Base-by-base conservation (phyloP, 371 early-diverging fungal genomes). In the Mortierella sp. region DNA sequence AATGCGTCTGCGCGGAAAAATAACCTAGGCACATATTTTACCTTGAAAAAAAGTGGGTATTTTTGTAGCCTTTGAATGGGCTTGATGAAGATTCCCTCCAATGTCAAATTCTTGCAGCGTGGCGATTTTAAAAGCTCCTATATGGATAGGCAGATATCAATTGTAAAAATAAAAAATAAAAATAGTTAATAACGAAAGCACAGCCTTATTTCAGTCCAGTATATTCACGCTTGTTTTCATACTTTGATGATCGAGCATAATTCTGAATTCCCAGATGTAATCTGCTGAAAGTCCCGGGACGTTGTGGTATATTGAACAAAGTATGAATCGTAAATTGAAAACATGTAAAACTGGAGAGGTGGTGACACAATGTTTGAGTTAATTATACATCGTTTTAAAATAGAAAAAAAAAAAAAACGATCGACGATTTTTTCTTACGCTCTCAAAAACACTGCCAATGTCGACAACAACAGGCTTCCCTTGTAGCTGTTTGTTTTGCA, bases 21-120 rank as follows among this genome's bases (percentile, higher is more conserved):
- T 41, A 13, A 3, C 43, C 3, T 41, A 41, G 43, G 5, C 43
- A 47, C 19, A 9, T 13, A 15, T 38, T 36, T 58, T 61, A 75
- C 81, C 69, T 81, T 81, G 76, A 81, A 81, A 40, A 81, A 81
- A 41, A 81, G 69, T 6, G 75, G 81, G 38, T 81, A 81, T 41
- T 81, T 81, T 65, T 81, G 81, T 15, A 81, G 69, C 5, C 81
- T 48, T 24, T 81, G 81, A 19, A 81, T 81, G 4, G 81, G 81
- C 47, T 81, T 81, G 11, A 81, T 55, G 38, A 81, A 75, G 4
- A 81, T 70, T 5, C 81, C 81, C n/a, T 81, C 81, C 45, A 81
- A 22, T 13, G 81, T 69, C 60, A 81, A 11, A 5, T 62, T 72
- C 36, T 75, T 81, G 60, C 81, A 81, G 9, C 68, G 59, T 8